Base-by-base conservation (phyloP, 352 stramenopile species). In the Phytophthora kernoviae region DNA sequence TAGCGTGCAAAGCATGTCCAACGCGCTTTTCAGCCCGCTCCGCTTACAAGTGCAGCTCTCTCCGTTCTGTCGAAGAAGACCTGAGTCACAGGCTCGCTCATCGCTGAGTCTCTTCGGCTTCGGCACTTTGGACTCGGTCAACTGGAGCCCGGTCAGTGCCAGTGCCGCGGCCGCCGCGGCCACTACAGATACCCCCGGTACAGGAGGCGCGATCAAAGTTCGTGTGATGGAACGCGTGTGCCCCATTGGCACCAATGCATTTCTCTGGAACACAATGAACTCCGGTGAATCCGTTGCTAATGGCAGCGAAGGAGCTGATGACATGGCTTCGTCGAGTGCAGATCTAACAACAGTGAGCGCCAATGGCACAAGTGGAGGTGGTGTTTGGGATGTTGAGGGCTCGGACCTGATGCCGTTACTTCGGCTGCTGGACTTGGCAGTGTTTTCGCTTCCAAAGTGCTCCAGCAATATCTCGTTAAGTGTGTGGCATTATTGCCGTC, bases 381-480 rank as follows among this genome's bases (percentile, higher is more conserved):
- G 52, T 24, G 32, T 45, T 14, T 64, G 55, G 49, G 69, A 81
- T 26, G 54, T 54, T 26, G 70, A 82, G 1, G 49, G 58, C 8
- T 67, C 65, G 32, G 70, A 86, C 34, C 67, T 56, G 65, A 79
- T 17, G 44, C 52, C 22, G 59, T 57, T 32, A 67, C 75, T 12
- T 68, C 69, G 14, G 52, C 54, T 47, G 70, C 61, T 12, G 73
- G 63, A 42, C 40, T 72, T 22, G 20, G 58, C 42, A 75, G 84
- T 41, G 52, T 78, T 41, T 85, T 77, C 46, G 59, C 66, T 15
- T 87, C 76, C 8, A 84, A 87, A 59, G 66, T 85, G 37, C 55
- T 91, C 51, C 81, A 91, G 66, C 78, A 90, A 40, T 93, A 90
- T 52, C 68, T 91, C 21, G 81, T 91, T 24, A 90, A 90, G 48